Conservation (phyloP, 441 rosid genomes). For the Raphanus hybrid region DNA sequence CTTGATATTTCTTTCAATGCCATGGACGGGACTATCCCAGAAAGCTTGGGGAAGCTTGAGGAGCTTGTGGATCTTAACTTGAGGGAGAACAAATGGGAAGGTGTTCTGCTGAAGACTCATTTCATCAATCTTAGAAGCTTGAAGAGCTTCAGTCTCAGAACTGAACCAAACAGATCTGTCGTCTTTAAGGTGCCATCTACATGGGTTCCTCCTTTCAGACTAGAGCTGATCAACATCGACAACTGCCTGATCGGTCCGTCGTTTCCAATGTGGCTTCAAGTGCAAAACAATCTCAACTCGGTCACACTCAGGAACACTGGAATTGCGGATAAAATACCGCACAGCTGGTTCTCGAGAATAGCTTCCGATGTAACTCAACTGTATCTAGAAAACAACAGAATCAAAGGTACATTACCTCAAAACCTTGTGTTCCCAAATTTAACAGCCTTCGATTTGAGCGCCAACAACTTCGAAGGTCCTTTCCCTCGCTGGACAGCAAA, state of each 20-base stretch:
- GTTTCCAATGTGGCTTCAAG: slow-evolving; percentile 46
- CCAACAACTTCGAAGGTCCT: slow-evolving; percentile 43
- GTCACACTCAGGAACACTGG: slow-evolving; percentile 40
- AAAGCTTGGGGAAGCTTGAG: slow-evolving; percentile 47
- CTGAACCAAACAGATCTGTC: slow-evolving; percentile 34
- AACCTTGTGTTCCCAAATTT: slow-evolving; percentile 39
- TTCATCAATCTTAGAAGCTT: slow-evolving; percentile 47
- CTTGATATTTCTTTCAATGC: slow-evolving; percentile 43
- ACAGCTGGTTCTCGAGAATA: slow-evolving; percentile 30
- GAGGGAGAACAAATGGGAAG: slow-evolving; percentile 44
- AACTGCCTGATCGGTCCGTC: slow-evolving; percentile 42
- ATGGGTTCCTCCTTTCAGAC: slow-evolving; percentile 54
- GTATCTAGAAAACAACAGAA: slow-evolving; percentile 39
- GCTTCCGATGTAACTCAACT: slow-evolving; percentile 32
- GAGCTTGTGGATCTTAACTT: slow-evolving; percentile 44
- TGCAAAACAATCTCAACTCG: slow-evolving; percentile 40
- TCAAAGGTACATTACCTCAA: slow-evolving; percentile 43
- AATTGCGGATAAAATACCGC: slow-evolving; percentile 33
- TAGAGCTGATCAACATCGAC: slow-evolving; percentile 38
- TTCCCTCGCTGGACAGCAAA: slow-evolving; percentile 53
- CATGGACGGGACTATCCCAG: slow-evolving; percentile 43
- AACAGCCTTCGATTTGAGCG: slow-evolving; percentile 34
- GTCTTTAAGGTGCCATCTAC: slow-evolving; percentile 40
- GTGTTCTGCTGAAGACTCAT: slow-evolving; percentile 45
- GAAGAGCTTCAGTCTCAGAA: slow-evolving; percentile 25